Percentiles rank a stretch among this genome's conserved stretches.
These are phyloP conservation scores for Actinomortierella ambigua DNA, from an alignment of 371 early-diverging fungal genomes.

Conservation along the genomic window DNA sequence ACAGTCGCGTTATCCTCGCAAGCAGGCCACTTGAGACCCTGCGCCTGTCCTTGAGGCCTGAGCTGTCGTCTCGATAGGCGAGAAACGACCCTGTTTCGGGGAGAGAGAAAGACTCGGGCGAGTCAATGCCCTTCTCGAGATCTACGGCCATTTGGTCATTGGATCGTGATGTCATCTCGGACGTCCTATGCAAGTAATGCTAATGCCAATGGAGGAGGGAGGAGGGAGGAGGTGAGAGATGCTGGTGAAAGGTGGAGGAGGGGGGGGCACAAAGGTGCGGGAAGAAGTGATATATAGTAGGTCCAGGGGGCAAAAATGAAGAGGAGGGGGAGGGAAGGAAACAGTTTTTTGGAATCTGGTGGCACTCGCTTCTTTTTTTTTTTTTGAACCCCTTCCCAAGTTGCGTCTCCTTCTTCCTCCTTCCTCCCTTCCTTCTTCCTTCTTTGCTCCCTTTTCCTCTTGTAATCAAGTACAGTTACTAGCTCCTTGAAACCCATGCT, in stretches of 20 bases:
- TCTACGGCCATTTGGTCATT: slow-evolving; percentile 13
- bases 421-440: neutral
- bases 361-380: no score
- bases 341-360: no score
- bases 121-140: slow-evolving; percentile 15
- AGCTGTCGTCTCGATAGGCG: neutral
- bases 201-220: no score
- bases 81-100: neutral
- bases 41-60: neutral
- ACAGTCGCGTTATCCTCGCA: slow-evolving; percentile 16
- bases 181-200: slow-evolving; percentile 8
- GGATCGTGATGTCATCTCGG: neutral
- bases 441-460: neutral
- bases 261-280: neutral
- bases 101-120: neutral
- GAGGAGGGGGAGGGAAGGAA: neutral
- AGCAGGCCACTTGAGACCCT: slow-evolving; percentile 4
- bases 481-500: no score
- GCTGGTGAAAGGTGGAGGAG: neutral
- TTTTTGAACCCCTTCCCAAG: no score
- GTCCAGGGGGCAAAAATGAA: no score
- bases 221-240: neutral
- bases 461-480: no score
- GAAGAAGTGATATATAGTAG: no score
- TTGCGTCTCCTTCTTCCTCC: neutral